Base-by-base conservation (phyloP, 2,329 filamentous ascomycete genomes). In the Hortaea sp. region DNA sequence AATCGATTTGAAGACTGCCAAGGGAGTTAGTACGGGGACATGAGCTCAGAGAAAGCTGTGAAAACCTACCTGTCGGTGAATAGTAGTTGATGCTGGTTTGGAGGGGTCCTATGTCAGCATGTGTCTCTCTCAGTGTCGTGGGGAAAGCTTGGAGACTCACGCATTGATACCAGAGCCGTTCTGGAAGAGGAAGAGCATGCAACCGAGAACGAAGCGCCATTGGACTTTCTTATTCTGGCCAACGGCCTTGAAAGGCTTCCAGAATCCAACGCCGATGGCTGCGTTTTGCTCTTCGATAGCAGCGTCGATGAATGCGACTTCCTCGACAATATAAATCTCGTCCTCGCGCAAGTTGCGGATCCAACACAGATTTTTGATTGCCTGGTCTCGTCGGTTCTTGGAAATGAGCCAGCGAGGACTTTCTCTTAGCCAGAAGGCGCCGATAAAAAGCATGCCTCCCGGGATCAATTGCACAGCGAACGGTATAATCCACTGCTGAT, bases 151-250 rank as follows among this genome's bases (percentile, higher is more conserved):
- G 20, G 20, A 2, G 20, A 20, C 20, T 20, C 4, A 20, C 13
- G 84, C 83, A 55, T 88, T 88, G 68, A 88, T 88, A 2, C 84
- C 84, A 3, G 70, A 74, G 42, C 81, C 81, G 56, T 90, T 90
- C 65, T 90, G 85, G 74, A 81, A 88, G 44, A 89, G 69, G 71
- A 89, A 89, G 13, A 90, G 72, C 57, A 85, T 76, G 46, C 77
- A 76, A 41, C 85, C 85, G 7, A 89, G 73, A 62, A 86, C 77
- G 66, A 90, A 81, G 38, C 85, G 78, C 71, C 79, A 86, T 53
- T 78, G 78, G 28, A 85, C 75, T 58, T 75, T 75, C 48, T 67
- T 70, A 53, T 77, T 67, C 54, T 70, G 73, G 47, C 74, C 70
- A 20, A 77, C 70, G 6, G 71, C 69, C 49, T 69, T 62, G 67